Percentiles rank a stretch among this genome's conserved stretches.
Evolutionary conservation across 345 rosid genomes (phyloP).

Genomic region (Melaleuca alternifolia): DNA sequence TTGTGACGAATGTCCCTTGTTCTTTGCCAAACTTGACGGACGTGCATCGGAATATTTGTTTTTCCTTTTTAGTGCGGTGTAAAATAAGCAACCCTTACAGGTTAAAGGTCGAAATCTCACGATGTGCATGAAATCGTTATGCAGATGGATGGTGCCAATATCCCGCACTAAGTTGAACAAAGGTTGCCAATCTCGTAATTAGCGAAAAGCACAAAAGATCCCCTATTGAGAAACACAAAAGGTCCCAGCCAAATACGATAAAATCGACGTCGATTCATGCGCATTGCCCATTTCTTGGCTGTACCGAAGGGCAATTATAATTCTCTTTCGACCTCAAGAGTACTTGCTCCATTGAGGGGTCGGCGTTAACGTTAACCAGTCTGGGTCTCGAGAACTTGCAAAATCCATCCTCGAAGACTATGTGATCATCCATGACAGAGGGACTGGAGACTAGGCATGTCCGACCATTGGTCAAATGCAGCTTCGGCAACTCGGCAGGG

Average conservation of each 20-base stretch:
- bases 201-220: background rate
- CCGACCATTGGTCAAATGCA: background rate
- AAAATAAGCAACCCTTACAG: background rate
- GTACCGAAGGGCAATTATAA: background rate
- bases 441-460: background rate
- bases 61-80: rapidly evolving
- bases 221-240: too few relatives aligned
- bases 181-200: background rate
- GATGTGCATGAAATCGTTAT: background rate
- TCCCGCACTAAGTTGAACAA: background rate
- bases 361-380: background rate
- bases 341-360: background rate
- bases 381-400: background rate
- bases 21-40: background rate
- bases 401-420: background rate
- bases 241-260: too few relatives aligned
- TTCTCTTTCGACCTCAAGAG: background rate
- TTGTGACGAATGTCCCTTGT: background rate
- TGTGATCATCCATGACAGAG: background rate
- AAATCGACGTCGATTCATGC: too few relatives aligned
- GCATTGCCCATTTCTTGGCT: background rate
- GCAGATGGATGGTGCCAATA: background rate
- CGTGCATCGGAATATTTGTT: background rate
- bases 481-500: background rate
- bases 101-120: background rate